phyloP scores from a whole-genome alignment of 768 basidiomycete genomes.

The Naganishia randhawae region DNA sequence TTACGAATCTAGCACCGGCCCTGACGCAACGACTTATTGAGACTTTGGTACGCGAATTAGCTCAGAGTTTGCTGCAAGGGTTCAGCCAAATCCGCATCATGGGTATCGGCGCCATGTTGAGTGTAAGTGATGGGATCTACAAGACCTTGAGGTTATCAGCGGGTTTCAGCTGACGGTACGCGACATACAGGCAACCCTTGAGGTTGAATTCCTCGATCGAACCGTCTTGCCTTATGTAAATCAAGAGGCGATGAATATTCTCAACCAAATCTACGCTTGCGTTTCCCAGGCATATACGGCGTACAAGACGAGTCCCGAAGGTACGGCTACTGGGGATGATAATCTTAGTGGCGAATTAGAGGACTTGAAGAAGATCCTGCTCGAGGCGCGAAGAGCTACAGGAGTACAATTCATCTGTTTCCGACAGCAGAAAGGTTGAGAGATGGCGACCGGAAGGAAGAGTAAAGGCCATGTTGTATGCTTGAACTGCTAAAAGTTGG shows the following conservation, averaged over 20 bases:
- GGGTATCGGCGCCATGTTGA: constrained; percentile 97
- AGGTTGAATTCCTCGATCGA: constrained; percentile 99
- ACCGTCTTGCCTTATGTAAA: constrained; percentile 82
- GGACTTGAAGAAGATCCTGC: constrained; percentile 82
- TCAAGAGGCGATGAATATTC: constrained; percentile 69
- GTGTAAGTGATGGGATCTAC: constrained; percentile 57
- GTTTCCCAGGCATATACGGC: constrained; percentile 90
- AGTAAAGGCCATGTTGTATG: neutral
- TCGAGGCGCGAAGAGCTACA: constrained; percentile 81
- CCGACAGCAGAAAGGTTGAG: constrained; percentile 31
- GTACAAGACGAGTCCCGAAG: constrained; percentile 47
- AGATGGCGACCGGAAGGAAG: neutral
- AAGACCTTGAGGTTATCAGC: neutral
- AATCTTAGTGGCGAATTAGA: constrained; percentile 82
- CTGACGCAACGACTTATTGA: constrained; percentile 78
- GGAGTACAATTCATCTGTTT: constrained; percentile 95
- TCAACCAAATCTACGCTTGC: constrained; percentile 87
- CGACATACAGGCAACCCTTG: constrained; percentile 76
- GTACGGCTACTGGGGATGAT: constrained; percentile 29
- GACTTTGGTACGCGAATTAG: constrained; percentile 74
- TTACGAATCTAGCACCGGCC: constrained; percentile 71
- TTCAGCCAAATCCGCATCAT: constrained; percentile 86
- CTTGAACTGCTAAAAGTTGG: neutral
- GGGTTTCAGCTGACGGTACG: constrained; percentile 10
- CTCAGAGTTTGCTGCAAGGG: constrained; percentile 74